Evolutionary conservation across 768 basidiomycete species (phyloP), one percentile per base, ranked within the genome.

Genomic region (Paxillus involutus): DNA sequence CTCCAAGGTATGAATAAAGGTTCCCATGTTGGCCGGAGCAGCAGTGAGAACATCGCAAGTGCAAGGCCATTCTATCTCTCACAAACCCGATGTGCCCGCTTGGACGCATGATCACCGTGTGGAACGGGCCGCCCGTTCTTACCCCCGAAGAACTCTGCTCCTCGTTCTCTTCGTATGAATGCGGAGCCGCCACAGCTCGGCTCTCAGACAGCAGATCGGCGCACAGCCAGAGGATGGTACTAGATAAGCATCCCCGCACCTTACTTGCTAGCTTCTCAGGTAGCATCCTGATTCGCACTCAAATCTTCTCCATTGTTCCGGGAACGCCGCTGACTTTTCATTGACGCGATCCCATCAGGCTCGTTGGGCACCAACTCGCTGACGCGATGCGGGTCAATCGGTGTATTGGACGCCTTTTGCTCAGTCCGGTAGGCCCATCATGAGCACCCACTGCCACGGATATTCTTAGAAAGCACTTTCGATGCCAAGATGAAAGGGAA

Each of bases 201-300:
- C 32, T 32, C 32, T 11, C 32, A 10, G 32, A 32, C 32, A 32
- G 49, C 36, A 61, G 66, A 68, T 66, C 59, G 58, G 64, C 51
- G 55, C 53, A 40, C 58, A 63, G 63, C 60, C 57, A 59, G 50
- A 62, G 50, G 53, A 53, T 53, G 26, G 51, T 39, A 63, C 66
- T 26, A 26, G 21, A 66, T 55, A 57, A 66, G 44, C 61, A 52
- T 59, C 51, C 46, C 57, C 53, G 61, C 53, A 33, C 58, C 61
- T 50, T 61, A 48, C 66, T 41, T 61, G 50, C 66, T 41, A 58
- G 61, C 61, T 60, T 14, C 37, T 40, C 39, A 40, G 1, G n/a
- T 17, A 12, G 51, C 63, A 63, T 63, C 59, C 52, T 59, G 66
- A 61, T 66, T 63, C 61, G 56, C 66, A 66, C 49, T 57, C 63